phyloP scores from a whole-genome alignment of 805 yeast genomes.

The Maudiozyma bulderi region DNA sequence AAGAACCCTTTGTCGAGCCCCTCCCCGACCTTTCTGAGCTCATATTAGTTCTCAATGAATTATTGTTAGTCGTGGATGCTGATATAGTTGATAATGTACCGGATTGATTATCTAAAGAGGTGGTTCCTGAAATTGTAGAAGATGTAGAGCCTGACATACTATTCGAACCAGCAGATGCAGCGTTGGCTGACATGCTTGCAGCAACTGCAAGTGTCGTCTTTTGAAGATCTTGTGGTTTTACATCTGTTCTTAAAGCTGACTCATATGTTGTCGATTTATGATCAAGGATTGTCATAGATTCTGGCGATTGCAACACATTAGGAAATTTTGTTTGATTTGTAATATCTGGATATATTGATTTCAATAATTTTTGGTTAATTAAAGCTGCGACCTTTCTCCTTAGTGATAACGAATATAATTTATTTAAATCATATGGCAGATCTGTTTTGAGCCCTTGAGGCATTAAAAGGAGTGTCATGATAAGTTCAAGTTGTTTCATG shows the following conservation, averaged over 20 bases:
- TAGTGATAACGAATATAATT: conserved; percentile 48
- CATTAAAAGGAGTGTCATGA: conserved; percentile 69
- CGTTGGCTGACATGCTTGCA: background rate
- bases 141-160: background rate
- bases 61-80: background rate
- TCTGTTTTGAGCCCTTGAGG: conserved; percentile 28
- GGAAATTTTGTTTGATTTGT: conserved; percentile 11
- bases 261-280: background rate
- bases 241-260: background rate
- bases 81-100: background rate
- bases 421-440: conserved; percentile 46
- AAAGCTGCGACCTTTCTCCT: conserved; percentile 57
- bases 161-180: background rate
- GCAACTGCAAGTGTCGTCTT: background rate
- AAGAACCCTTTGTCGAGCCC: background rate
- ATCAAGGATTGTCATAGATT: background rate
- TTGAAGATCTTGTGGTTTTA: background rate
- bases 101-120: background rate
- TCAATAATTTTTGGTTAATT: conserved; percentile 46
- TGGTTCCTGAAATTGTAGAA: background rate
- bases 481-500: conserved; percentile 64
- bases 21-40: background rate
- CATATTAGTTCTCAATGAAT: background rate
- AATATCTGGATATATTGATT: conserved; percentile 18
- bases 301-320: conserved; percentile 5